These are phyloP conservation scores for Xylaria palmicola DNA, from an alignment of 495 filamentous ascomycete genomes.

Conservation along the genomic window DNA sequence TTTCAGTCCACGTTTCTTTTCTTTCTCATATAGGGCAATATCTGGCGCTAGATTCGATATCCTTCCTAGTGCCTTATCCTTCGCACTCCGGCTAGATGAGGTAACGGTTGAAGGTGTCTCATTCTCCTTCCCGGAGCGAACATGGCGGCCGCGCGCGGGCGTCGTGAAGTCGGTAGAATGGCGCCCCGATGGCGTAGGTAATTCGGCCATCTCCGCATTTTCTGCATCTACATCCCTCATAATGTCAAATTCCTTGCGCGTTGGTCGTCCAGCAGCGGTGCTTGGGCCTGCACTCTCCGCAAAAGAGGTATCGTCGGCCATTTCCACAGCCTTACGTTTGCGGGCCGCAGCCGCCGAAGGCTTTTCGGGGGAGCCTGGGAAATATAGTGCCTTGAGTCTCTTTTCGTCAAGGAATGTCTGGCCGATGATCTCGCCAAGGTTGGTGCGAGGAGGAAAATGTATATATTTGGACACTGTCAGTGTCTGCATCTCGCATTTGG, in stretches of 20 bases:
- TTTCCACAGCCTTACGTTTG: conserved; percentile 42
- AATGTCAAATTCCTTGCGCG: conserved; percentile 35
- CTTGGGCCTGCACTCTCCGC: conserved; percentile 24
- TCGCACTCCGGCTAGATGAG: conserved; percentile 80
- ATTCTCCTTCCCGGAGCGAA: conserved; percentile 71
- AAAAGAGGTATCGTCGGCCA: conserved; percentile 39
- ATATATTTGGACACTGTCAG: conserved; percentile 70
- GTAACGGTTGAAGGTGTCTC: conserved; percentile 67
- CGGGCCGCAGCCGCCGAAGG: conserved; percentile 32
- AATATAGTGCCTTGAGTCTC: conserved; percentile 36
- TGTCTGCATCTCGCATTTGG: conserved; percentile 70
- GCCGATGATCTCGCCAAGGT: conserved; percentile 88
- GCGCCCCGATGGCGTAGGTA: conserved; percentile 22
- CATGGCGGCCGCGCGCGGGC: conserved; percentile 42
- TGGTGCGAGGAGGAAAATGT: conserved; percentile 82
- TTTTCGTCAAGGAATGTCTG: conserved; percentile 61
- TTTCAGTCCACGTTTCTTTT: conserved; percentile 71
- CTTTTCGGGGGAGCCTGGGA: conserved; percentile 38
- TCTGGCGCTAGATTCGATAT: conserved; percentile 77
- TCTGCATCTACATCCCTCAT: conserved; percentile 28
- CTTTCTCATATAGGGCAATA: conserved; percentile 88
- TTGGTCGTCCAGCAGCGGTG: conserved; percentile 24
- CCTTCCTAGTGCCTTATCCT: conserved; percentile 72
- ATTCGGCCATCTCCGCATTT: conserved; percentile 22
- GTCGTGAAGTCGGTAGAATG: conserved; percentile 34